Conservation (phyloP, 2,329 filamentous ascomycete genomes). For the Colletotrichum sp. region DNA sequence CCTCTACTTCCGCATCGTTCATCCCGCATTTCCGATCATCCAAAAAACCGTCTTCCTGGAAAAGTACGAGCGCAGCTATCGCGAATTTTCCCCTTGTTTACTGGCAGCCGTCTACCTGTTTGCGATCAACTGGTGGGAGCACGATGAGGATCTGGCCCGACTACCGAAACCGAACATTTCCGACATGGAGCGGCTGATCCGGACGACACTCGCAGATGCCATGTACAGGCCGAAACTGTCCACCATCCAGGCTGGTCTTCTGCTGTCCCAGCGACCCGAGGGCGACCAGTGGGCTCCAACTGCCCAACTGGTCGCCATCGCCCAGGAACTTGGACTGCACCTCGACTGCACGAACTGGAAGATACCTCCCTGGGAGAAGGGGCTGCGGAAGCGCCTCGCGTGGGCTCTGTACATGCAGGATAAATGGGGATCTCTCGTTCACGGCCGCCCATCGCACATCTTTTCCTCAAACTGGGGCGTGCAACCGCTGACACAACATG, state of each 20-base stretch:
- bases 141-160: conserved; percentile 69
- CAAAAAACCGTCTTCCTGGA: conserved; percentile 83
- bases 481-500: conserved; percentile 63
- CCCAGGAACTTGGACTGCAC: conserved; percentile 87
- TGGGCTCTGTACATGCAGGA: conserved; percentile 97
- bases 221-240: conserved; percentile 84
- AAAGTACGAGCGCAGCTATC: conserved; percentile 75
- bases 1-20: conserved; percentile 81
- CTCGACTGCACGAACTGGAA: conserved; percentile 88
- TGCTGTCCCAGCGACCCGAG: conserved; percentile 77
- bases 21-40: conserved; percentile 82
- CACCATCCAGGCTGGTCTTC: conserved; percentile 77
- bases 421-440: conserved; percentile 85
- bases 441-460: conserved; percentile 83
- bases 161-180: conserved; percentile 74
- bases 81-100: conserved; percentile 77
- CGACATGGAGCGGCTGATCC: conserved; percentile 75
- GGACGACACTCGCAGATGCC: conserved; percentile 74
- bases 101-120: conserved; percentile 84
- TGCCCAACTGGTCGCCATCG: conserved; percentile 84
- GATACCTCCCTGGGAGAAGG: conserved; percentile 86
- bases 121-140: conserved; percentile 87
- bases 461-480: conserved; percentile 79
- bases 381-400: conserved; percentile 81
- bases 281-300: conserved; percentile 85